A percentile compares a stretch with the other conserved stretches of the same genome.
Evolutionary conservation across 116 monocot species (phyloP).

Genomic region (Iris pallida): DNA sequence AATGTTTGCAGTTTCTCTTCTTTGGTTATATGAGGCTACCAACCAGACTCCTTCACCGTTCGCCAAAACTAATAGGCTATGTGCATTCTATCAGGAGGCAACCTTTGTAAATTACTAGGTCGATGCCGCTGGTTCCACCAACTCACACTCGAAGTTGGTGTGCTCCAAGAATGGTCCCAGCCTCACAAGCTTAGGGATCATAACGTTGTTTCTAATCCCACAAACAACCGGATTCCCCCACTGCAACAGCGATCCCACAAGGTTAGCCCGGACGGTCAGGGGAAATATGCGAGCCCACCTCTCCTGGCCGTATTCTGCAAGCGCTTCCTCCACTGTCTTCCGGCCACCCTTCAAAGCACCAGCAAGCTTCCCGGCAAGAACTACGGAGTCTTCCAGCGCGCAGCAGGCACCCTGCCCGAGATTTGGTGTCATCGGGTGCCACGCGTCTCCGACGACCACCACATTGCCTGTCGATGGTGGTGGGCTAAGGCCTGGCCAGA

Average conservation of each 20-base stretch:
- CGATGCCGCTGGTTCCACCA: constrained; percentile 31
- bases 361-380: constrained; percentile 58
- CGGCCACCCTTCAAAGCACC: constrained; percentile 19
- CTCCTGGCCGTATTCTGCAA: constrained; percentile 47
- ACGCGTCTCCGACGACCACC: constrained; percentile 80
- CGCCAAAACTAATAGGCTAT: no score
- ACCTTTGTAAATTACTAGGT: neutral
- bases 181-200: constrained; percentile 71
- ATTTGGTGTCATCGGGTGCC: constrained; percentile 99
- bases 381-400: constrained; percentile 72
- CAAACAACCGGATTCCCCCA: constrained; percentile 78
- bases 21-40: no score
- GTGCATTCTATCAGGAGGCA: no score
- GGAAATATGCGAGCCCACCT: constrained; percentile 75
- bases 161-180: constrained; percentile 76
- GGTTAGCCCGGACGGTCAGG: constrained; percentile 56
- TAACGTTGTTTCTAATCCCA: constrained; percentile 45
- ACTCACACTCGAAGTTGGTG: constrained; percentile 76
- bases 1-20: no score
- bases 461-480: constrained; percentile 35
- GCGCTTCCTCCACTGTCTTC: constrained; percentile 33
- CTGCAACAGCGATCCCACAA: constrained; percentile 74
- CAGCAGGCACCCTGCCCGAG: constrained; percentile 95
- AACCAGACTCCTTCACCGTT: no score
- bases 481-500: constrained; percentile 71